phyloP scores from a whole-genome alignment of 345 rosid species.

The Eucalyptus dawsonii region DNA sequence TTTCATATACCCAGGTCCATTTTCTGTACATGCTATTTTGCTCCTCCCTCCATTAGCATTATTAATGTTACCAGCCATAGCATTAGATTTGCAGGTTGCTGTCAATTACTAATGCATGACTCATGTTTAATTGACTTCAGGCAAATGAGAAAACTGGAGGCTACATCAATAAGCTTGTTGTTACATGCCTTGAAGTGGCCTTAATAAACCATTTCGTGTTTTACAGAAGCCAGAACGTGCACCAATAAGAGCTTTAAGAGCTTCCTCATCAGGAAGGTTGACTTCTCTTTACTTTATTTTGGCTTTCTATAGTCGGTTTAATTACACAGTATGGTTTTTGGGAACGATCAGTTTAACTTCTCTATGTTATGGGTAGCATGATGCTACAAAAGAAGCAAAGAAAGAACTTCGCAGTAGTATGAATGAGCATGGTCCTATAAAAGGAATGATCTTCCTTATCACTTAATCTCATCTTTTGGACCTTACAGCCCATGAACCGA shows the following conservation, averaged over 20 bases:
- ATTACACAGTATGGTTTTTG: neutral
- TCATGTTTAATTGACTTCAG: constrained; percentile 26
- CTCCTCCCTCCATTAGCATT: neutral
- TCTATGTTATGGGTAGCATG: neutral
- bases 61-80: neutral
- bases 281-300: neutral
- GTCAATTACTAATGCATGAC: neutral
- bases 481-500: neutral
- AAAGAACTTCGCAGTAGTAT: neutral
- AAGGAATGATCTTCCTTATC: neutral
- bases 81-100: neutral
- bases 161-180: constrained; percentile 74
- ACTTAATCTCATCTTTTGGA: neutral
- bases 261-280: constrained; percentile 99
- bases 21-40: neutral
- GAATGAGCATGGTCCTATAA: neutral
- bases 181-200: constrained; percentile 95
- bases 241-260: constrained; percentile 85
- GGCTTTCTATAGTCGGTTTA: neutral
- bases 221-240: constrained; percentile 96
- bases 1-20: constrained; percentile 69
- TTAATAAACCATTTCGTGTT: constrained; percentile 77
- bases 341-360: neutral
- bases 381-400: neutral
- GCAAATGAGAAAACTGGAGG: constrained; percentile 89